These are phyloP conservation scores for Miscanthus sacchariflorus DNA, from an alignment of 202 grass and related monocot genomes.

Conservation along the genomic window DNA sequence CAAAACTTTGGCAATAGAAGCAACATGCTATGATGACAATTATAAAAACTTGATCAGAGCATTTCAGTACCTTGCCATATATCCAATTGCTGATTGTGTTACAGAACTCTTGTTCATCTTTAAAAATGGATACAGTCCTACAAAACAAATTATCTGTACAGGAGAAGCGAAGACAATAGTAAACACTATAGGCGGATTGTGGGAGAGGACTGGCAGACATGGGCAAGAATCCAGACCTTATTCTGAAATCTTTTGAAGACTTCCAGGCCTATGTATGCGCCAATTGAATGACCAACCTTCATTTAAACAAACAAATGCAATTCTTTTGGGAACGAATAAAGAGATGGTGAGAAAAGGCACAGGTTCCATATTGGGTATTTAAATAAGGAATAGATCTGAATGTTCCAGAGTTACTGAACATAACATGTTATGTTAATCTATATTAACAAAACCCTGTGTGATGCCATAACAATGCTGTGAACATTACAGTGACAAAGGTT, in stretches of 20 bases:
- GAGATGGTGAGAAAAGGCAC: not conserved
- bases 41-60: conserved; percentile 18
- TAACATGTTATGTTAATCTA: not conserved
- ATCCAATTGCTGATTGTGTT: conserved; percentile 72
- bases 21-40: conserved; percentile 8
- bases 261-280: conserved; percentile 80
- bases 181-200: not conserved
- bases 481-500: not conserved
- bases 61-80: conserved; percentile 73
- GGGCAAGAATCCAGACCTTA: conserved; percentile 54
- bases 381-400: conserved; percentile 9
- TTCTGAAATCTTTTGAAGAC: conserved; percentile 76
- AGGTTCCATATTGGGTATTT: not conserved
- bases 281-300: conserved; percentile 97
- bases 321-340: not conserved
- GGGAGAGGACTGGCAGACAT: conserved; percentile 16
- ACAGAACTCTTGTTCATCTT: conserved; percentile 74
- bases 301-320: conserved; percentile 26
- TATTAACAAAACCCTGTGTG: not conserved
- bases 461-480: not conserved
- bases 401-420: not conserved
- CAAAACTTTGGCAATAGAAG: not conserved
- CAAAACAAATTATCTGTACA: conserved; percentile 63
- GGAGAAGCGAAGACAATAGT: conserved; percentile 37
- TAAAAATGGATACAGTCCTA: conserved; percentile 97